Conservation (phyloP, 441 rosid species). For the Gossypium davidsonii region DNA sequence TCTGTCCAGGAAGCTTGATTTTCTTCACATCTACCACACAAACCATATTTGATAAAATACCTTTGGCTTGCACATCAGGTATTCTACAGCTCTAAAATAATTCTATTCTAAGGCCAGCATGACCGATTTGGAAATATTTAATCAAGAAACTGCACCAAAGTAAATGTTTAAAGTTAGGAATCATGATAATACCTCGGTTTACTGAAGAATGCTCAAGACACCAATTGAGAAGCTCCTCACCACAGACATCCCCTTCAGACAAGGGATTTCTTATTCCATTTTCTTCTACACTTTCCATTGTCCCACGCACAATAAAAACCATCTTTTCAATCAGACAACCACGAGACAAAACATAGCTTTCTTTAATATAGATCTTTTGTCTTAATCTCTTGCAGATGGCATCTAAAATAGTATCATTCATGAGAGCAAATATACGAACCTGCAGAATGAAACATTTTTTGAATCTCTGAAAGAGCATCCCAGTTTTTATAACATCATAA, state of each 20-base stretch:
- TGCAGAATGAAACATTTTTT: conserved; percentile 23
- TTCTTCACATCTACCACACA: conserved; percentile 46
- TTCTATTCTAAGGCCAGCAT: neutral
- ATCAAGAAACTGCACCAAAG: neutral
- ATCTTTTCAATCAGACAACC: conserved; percentile 64
- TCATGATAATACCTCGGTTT: conserved; percentile 37
- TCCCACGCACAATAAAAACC: conserved; percentile 78
- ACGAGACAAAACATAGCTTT: conserved; percentile 47
- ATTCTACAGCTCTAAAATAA: conserved; percentile 1
- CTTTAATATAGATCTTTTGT: conserved; percentile 57
- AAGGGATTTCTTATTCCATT: conserved; percentile 38
- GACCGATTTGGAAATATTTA: neutral
- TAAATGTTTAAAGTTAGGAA: neutral
- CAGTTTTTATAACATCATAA: neutral
- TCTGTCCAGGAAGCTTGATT: conserved; percentile 37
- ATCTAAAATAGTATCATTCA: conserved; percentile 73
- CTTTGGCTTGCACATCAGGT: neutral
- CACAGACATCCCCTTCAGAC: conserved; percentile 67
- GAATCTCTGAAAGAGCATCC: neutral
- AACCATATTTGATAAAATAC: conserved; percentile 8
- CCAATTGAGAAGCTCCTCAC: conserved; percentile 89
- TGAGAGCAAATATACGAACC: conserved; percentile 65
- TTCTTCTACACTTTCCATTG: conserved; percentile 59
- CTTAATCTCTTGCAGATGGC: conserved; percentile 69
- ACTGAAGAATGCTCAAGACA: conserved; percentile 69